A percentile compares a stretch with the other conserved stretches of the same genome.
phyloP scores from a whole-genome alignment of 148 eudicot genomes.

The Vaccinium vitisidaea region DNA sequence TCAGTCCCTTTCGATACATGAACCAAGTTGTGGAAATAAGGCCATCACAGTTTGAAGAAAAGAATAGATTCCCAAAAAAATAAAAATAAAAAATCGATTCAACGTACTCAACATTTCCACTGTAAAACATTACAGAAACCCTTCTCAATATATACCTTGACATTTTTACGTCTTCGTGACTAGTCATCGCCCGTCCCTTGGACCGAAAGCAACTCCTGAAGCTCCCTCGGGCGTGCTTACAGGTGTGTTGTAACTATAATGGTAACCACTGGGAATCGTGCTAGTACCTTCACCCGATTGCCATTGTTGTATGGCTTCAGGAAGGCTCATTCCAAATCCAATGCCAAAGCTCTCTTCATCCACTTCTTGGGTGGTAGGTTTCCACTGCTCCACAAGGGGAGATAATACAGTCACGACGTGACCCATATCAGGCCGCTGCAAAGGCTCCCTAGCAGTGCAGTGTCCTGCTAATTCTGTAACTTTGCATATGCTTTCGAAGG shows the following conservation, averaged over 20 bases:
- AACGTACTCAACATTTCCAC: not conserved
- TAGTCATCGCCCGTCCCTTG: conserved; percentile 28
- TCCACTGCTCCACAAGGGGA: conserved; percentile 60
- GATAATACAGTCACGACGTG: conserved; percentile 47
- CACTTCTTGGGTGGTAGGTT: conserved; percentile 28
- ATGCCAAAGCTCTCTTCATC: conserved; percentile 36
- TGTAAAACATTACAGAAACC: not conserved
- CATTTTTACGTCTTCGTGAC: not conserved
- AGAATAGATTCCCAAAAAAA: not conserved
- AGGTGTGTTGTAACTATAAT: not conserved
- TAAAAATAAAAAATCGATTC: not conserved
- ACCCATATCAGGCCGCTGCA: conserved; percentile 59
- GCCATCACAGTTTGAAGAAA: not conserved
- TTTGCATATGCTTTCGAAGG: conserved; percentile 36
- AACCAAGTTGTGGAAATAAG: not conserved
- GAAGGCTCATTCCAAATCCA: conserved; percentile 49
- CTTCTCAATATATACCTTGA: not conserved
- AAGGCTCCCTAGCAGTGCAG: conserved; percentile 53
- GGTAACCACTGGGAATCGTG: conserved; percentile 13
- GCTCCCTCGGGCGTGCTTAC: conserved; percentile 31
- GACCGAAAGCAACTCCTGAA: conserved; percentile 22
- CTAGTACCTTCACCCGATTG: conserved; percentile 45
- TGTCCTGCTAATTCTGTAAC: conserved; percentile 56
- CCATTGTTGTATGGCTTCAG: conserved; percentile 53
- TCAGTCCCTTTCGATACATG: not conserved